Conservation (phyloP, 192 early-diverging fungal species). For the Neocallimastix lanati region DNA sequence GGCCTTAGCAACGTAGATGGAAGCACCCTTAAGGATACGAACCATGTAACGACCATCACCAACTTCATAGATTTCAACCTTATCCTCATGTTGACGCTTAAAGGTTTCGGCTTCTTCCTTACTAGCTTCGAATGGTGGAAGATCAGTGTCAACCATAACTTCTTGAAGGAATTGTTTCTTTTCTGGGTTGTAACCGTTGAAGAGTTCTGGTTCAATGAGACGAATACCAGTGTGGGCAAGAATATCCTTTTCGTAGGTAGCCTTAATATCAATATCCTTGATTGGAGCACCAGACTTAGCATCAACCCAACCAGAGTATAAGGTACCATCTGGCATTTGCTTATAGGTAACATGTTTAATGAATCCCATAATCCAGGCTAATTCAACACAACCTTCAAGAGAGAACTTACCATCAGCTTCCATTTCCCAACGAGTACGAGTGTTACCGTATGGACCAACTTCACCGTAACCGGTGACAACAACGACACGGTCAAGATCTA, state of each 20-base stretch:
- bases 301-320: slow-evolving; percentile 86
- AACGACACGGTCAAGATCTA: slow-evolving; percentile 84
- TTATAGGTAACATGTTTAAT: slow-evolving; percentile 34
- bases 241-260: slow-evolving; percentile 78
- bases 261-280: slow-evolving; percentile 66
- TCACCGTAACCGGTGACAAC: slow-evolving; percentile 88
- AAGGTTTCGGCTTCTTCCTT: slow-evolving; percentile 73
- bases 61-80: slow-evolving; percentile 48
- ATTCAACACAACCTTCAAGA: slow-evolving; percentile 80
- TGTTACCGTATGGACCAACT: slow-evolving; percentile 74
- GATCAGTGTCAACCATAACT: slow-evolving; percentile 66
- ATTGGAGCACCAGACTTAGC: slow-evolving; percentile 67
- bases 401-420: slow-evolving; percentile 77
- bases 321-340: not conserved
- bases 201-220: slow-evolving; percentile 68
- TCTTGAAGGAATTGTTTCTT: slow-evolving; percentile 77
- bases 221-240: slow-evolving; percentile 86
- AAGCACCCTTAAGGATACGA: slow-evolving; percentile 69
- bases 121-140: slow-evolving; percentile 71
- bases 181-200: slow-evolving; percentile 65
- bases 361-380: slow-evolving; percentile 95
- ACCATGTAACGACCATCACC: slow-evolving; percentile 55
- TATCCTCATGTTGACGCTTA: slow-evolving; percentile 62
- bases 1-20: slow-evolving; percentile 78
- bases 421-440: slow-evolving; percentile 91